A percentile compares a stretch with the other conserved stretches of the same genome.
Evolutionary conservation across 345 rosid genomes (phyloP).

Genomic region (Abelmoschus esculentus): DNA sequence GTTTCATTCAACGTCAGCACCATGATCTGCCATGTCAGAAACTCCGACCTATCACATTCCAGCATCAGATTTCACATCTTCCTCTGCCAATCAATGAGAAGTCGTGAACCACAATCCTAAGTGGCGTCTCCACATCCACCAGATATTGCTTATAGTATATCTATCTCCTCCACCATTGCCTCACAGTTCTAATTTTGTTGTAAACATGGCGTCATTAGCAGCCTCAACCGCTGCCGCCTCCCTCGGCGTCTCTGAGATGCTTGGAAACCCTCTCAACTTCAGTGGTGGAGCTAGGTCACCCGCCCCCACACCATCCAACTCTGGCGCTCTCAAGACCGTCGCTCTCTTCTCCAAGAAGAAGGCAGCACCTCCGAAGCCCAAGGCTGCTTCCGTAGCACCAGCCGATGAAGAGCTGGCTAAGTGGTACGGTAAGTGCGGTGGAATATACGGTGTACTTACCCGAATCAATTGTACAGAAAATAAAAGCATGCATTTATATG

Average conservation of each 20-base stretch:
- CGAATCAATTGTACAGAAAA: neutral
- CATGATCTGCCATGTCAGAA: slow-evolving; percentile 44
- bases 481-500: neutral
- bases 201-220: slow-evolving; percentile 45
- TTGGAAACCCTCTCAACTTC: slow-evolving; percentile 68
- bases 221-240: slow-evolving; percentile 61
- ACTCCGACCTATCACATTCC: slow-evolving; percentile 40
- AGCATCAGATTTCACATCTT: slow-evolving; percentile 51
- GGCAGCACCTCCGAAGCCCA: slow-evolving; percentile 52
- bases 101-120: slow-evolving; percentile 22
- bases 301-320: slow-evolving; percentile 46
- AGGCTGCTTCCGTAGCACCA: slow-evolving; percentile 43
- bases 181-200: neutral
- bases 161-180: slow-evolving; percentile 8
- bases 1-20: slow-evolving; percentile 34
- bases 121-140: slow-evolving; percentile 53
- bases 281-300: slow-evolving; percentile 39
- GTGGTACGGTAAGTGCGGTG: slow-evolving; percentile 78
- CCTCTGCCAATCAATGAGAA: slow-evolving; percentile 33
- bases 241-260: slow-evolving; percentile 75
- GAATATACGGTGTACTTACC: neutral
- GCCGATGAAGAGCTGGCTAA: slow-evolving; percentile 77
- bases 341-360: slow-evolving; percentile 85
- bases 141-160: slow-evolving; percentile 40
- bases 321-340: slow-evolving; percentile 59